These are phyloP conservation scores for Urtica urens DNA, from an alignment of 306 rosid genomes.

Conservation along the genomic window DNA sequence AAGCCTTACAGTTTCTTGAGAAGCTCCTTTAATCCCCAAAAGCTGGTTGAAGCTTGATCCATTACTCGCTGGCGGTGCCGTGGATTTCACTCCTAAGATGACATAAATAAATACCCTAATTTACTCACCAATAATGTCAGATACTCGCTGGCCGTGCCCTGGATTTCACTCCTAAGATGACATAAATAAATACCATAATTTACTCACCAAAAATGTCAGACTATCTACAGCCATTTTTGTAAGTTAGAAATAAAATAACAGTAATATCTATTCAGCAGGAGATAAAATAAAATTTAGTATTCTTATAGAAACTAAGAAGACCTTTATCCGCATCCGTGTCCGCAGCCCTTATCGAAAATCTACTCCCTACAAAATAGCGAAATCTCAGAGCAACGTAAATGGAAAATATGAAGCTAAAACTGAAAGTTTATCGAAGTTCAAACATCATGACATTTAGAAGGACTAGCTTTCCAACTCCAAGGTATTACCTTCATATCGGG, in stretches of 20 bases:
- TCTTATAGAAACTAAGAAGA: constrained; percentile 7
- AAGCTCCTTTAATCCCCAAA: constrained; percentile 55
- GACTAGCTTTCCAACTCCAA: neutral
- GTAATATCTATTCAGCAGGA: too few relatives aligned
- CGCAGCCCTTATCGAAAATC: constrained; percentile 41
- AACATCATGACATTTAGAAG: neutral
- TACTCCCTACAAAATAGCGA: constrained; percentile 32
- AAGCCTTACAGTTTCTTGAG: constrained; percentile 41
- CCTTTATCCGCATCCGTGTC: constrained; percentile 61
- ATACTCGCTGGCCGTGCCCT: constrained; percentile 31
- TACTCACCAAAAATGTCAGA: neutral
- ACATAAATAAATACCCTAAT: neutral
- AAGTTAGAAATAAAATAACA: too few relatives aligned
- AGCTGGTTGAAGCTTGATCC: constrained; percentile 57
- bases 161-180: constrained; percentile 28
- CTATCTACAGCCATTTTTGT: too few relatives aligned
- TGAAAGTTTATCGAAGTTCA: too few relatives aligned
- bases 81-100: constrained; percentile 29
- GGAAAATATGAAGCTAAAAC: neutral
- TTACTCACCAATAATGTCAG: too few relatives aligned
- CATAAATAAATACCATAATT: neutral
- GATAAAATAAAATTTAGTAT: too few relatives aligned
- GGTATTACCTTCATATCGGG: neutral
- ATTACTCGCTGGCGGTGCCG: constrained; percentile 29
- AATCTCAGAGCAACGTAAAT: neutral